Evolutionary conservation across 306 rosid species (phyloP), one percentile per base, ranked within the genome.

Genomic region (Glycyrrhiza uralensis): DNA sequence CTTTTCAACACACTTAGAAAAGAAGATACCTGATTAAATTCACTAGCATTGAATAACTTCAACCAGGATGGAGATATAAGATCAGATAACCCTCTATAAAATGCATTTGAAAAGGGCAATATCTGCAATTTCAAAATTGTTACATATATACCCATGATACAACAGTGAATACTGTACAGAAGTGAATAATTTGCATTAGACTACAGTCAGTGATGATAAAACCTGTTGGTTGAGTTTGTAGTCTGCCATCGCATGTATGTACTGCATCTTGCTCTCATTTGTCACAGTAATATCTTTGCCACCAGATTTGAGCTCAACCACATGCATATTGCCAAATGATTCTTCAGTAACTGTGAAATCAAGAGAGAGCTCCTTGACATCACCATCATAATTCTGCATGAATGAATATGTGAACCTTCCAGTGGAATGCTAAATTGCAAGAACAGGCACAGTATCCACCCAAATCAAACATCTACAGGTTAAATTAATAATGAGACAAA

Each of bases 311-410:
- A 94, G 98, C 85, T 94, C 98, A 67, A 89, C 63, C 80, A 86
- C 83, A 42, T 85, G 88, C 50, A 82, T 72, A 75, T 89, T 87
- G 19, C 97, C 97, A 69, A 89, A 86, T 78, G 97, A 87, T 82
- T 94, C 98, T 85, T 91, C 98, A 35, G 95, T 94, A 74, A 94
- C 92, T 15, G 98, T 91, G 83, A 94, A 94, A 85, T 94, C 98
- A 76, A 94, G 88, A 69, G 41, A 87, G 63, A 94, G 91, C 42
- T 91, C 98, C 84, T 80, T 77, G 77, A 89, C 85, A 72, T 91
- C 96, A 52, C 92, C 96, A 36, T 89, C 96, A 77, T 83, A 87
- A 69, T 88, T 87, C 98, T 94, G 93, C 84, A 73, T 72, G 54
- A 78, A 77, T 66, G 74, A 78, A 77, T n/a, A 76, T 42, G 73